phyloP scores from a whole-genome alignment of 2,329 filamentous ascomycete species.

The Coniochaeta sp. region DNA sequence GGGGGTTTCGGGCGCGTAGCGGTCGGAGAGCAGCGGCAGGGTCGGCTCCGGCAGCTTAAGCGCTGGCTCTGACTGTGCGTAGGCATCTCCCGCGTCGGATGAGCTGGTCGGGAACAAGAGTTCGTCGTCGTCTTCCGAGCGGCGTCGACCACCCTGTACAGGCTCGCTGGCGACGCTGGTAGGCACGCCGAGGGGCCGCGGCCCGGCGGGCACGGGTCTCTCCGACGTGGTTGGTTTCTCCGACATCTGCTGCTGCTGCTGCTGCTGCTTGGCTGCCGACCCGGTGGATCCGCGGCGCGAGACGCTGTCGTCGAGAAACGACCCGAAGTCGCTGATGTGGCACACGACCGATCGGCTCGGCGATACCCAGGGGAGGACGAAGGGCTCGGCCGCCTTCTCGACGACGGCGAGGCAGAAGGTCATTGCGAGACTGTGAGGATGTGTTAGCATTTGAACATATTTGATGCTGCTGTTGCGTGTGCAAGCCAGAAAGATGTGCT shows the following conservation, averaged over 20 bases:
- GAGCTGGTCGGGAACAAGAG: background rate
- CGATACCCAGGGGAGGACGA: conserved; percentile 14
- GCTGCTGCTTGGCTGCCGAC: no score
- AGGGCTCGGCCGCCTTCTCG: conserved; percentile 7
- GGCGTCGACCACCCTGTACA: background rate
- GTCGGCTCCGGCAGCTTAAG: background rate
- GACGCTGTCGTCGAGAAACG: conserved; percentile 10
- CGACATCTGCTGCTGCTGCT: background rate
- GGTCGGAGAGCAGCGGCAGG: background rate
- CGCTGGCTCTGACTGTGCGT: background rate
- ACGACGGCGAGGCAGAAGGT: conserved; percentile 10
- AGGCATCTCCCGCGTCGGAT: background rate
- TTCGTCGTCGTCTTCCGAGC: background rate
- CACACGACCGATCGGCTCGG: conserved; percentile 5
- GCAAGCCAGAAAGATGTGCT: conserved; percentile 4
- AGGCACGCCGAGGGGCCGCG: background rate
- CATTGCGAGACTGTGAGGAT: conserved; percentile 6
- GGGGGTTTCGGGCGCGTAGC: background rate
- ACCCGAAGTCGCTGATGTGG: conserved; percentile 8
- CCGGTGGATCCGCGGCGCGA: conserved; percentile 2
- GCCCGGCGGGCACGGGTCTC: background rate
- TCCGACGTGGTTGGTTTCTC: background rate
- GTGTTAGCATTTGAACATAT: background rate
- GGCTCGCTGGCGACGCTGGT: background rate
- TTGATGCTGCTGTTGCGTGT: background rate